phyloP scores from a whole-genome alignment of 164 flowering plant genomes.

The Stephania japonica region DNA sequence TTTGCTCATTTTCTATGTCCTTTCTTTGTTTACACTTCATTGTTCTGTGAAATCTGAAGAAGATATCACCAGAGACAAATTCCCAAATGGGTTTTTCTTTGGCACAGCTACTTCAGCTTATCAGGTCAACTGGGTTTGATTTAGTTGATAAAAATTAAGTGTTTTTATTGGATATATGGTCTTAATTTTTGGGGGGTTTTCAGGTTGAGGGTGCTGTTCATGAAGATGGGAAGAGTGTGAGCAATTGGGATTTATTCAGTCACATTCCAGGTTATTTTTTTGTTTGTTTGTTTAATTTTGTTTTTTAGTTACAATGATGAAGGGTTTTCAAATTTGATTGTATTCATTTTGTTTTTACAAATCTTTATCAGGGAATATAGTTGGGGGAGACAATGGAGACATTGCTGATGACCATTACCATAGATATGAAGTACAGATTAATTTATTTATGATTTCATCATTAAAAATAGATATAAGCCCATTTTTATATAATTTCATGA shows the following conservation, averaged over 20 bases:
- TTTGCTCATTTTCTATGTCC: neutral
- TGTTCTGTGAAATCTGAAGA: slow-evolving; percentile 7
- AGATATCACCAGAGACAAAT: slow-evolving; percentile 18
- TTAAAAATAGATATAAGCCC: no score
- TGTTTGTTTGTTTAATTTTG: neutral
- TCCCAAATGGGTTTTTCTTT: slow-evolving; percentile 27
- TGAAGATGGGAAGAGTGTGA: slow-evolving; percentile 27
- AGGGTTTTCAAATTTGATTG: neutral
- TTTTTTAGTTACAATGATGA: neutral
- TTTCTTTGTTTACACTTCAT: neutral
- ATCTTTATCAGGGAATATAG: slow-evolving; percentile 6
- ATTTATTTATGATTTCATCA: neutral
- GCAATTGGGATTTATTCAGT: slow-evolving; percentile 32
- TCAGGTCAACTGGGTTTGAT: slow-evolving; percentile 17
- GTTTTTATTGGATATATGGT: neutral
- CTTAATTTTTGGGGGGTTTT: neutral
- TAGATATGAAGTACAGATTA: neutral
- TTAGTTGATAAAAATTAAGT: no score
- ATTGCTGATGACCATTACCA: slow-evolving; percentile 35
- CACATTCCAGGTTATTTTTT: slow-evolving; percentile 9
- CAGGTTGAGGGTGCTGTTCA: slow-evolving; percentile 31
- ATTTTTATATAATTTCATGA: neutral
- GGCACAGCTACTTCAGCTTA: slow-evolving; percentile 27
- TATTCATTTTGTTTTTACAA: neutral
- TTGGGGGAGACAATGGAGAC: slow-evolving; percentile 24